Conservation (phyloP, 1,284 basidiomycete species). For the Volvariella volvacea region DNA sequence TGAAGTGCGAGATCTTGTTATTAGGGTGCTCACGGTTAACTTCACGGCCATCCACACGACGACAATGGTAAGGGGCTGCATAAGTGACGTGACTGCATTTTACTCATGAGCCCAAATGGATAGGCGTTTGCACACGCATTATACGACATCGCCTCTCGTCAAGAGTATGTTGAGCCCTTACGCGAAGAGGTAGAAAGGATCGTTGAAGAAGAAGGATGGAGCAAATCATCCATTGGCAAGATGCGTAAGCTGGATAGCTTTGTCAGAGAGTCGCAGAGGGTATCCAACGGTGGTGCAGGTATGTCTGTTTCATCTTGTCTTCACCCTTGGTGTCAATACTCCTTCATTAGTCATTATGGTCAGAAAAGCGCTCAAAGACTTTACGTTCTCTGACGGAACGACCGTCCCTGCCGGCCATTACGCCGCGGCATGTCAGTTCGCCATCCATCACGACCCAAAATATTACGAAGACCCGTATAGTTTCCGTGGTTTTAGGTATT, state of each 20-base stretch:
- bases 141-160: slow-evolving; percentile 33
- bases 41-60: slow-evolving; percentile 5
- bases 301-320: not conserved
- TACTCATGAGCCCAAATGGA: not conserved
- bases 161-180: slow-evolving; percentile 32
- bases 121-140: slow-evolving; percentile 29
- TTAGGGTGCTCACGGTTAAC: slow-evolving; percentile 3
- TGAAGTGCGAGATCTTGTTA: not conserved
- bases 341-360: slow-evolving; percentile 20
- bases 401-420: slow-evolving; percentile 28
- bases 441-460: slow-evolving; percentile 16
- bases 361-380: slow-evolving; percentile 28
- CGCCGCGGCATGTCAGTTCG: slow-evolving; percentile 9
- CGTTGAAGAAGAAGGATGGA: slow-evolving; percentile 34
- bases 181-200: slow-evolving; percentile 37
- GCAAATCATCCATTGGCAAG: slow-evolving; percentile 32
- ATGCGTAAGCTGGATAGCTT: slow-evolving; percentile 46
- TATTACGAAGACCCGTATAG: slow-evolving; percentile 8
- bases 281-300: slow-evolving; percentile 12
- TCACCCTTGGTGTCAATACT: not conserved
- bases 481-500: slow-evolving; percentile 13
- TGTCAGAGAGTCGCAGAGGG: slow-evolving; percentile 36
- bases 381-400: slow-evolving; percentile 34
- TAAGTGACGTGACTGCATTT: not conserved
- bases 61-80: slow-evolving; percentile 3